Evolutionary conservation across 164 flowering plant species (phyloP), one percentile per base, ranked within the genome.

Genomic region (Platanus orientalis): DNA sequence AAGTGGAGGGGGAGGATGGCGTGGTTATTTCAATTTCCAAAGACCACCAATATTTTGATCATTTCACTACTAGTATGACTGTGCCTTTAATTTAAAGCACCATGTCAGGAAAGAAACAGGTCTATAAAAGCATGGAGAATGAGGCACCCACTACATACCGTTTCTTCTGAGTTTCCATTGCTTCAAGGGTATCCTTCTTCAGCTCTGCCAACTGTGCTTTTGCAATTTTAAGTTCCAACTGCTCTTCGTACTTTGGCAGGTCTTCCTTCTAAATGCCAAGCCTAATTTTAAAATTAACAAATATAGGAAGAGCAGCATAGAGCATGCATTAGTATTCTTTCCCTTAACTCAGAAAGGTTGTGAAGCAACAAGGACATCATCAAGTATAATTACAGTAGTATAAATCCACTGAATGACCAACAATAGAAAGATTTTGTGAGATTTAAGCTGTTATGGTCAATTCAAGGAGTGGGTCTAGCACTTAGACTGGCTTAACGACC

Each of bases 101-200:
- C 5, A 17, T 51, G 54, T 3, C 13, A 54, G 34, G 28, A 57
- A 24, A 55, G 39, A n/a, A 53, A 7, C 23, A 16, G 16, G 39
- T 28, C 24, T 24, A 53, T 6, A 47, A 7, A 21, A 47, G 14
- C 1, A 61, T 26, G 11, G 4, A 3, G 7, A 30, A 19, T 1
- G 27, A 50, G 13, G 5, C 19, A 48, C 42, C 10, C 23, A 23
- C 36, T 57, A 65, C 71, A 52, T 78, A 89, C 98, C 94, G 66
- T 75, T 89, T 94, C 86, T 76, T 79, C 67, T 91, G 97, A 58
- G 97, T 86, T 74, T 94, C 93, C 99, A 94, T 94, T 42, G 96
- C 93, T 72, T 94, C 99, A 54, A 81, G 67, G 62, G 86, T 89
- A 51, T 94, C 95, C 76, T 85, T 89, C 86, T 94, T 86, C 71